Evolutionary conservation across 805 yeast genomes (phyloP), one percentile per base, ranked within the genome.

Genomic region (Wickerhamiella galacta): DNA sequence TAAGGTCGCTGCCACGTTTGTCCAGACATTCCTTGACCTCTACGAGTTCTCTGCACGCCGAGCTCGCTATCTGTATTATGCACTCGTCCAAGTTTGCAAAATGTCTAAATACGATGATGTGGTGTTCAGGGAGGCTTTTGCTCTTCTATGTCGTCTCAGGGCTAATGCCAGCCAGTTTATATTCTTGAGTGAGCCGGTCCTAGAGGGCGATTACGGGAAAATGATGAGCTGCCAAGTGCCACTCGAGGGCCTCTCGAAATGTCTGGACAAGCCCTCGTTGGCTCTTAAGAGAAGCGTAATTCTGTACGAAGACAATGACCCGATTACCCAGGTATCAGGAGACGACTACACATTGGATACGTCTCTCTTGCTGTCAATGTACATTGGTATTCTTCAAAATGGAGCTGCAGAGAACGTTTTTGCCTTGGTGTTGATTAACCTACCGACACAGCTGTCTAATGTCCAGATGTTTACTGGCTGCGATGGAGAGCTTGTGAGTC

Each of bases 381-480:
- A 39, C 15, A 14, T 31, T 3, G 52, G 54, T 2, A 59, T 72
- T 1, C 47, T 78, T 39, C 63, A 64, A 11, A 56, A 60, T 3
- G 68, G 69, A 20, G 57, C 65, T 10, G 64, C 68, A 35, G 76
- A 82, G 80, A 82, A 73, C 37, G 47, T 70, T 1, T 76, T 73
- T 48, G 68, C 80, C 0, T 71, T 61, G 42, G 52, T 71, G 1
- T 56, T 75, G 56, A 67, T 77, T 1, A 81, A 76, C 48, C 58
- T 77, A 29, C 70, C 82, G 44, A 66, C 77, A 0, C 90, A 78
- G 45, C 47, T 80, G 17, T 61, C 79, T 5, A 73, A 72, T 42
- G 51, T 71, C 40, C 53, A 53, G 9, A 52, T 79, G 8, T 74
- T 74, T 40, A 52, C 53, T 23, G 51, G 57, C 2, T 51, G 62